Conservation (phyloP, 1,139 yeast genomes). For the Debaryomyces udenii region DNA sequence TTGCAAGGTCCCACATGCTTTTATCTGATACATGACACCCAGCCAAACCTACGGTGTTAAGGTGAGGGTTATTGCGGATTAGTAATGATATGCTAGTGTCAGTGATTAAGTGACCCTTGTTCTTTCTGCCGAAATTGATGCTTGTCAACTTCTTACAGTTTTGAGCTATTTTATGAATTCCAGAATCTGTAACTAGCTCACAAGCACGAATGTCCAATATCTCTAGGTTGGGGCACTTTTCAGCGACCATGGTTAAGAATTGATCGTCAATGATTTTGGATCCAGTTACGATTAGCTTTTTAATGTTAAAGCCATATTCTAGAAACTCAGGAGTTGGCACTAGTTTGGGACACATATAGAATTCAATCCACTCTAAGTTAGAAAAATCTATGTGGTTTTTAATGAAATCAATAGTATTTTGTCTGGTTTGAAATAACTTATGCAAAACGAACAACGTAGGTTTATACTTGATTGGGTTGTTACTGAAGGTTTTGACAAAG, state of each 20-base stretch:
- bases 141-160: slow-evolving; percentile 57
- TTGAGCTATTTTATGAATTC: slow-evolving; percentile 65
- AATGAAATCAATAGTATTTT: slow-evolving; percentile 28
- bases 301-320: slow-evolving; percentile 43
- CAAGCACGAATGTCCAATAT: slow-evolving; percentile 84
- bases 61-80: slow-evolving; percentile 52
- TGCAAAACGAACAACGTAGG: slow-evolving; percentile 41
- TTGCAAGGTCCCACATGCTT: slow-evolving; percentile 78
- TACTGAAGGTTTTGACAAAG: slow-evolving; percentile 30
- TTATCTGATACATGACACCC: slow-evolving; percentile 83
- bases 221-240: slow-evolving; percentile 60
- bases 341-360: slow-evolving; percentile 79
- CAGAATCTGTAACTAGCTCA: slow-evolving; percentile 73
- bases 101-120: slow-evolving; percentile 67
- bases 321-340: slow-evolving; percentile 56
- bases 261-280: slow-evolving; percentile 65
- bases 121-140: slow-evolving; percentile 81
- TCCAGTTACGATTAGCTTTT: slow-evolving; percentile 74
- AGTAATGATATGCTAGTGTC: slow-evolving; percentile 67
- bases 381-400: slow-evolving; percentile 40
- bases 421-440: slow-evolving; percentile 38
- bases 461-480: slow-evolving; percentile 16
- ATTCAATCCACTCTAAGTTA: slow-evolving; percentile 66
- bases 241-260: slow-evolving; percentile 54
- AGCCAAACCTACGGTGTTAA: slow-evolving; percentile 82